Evolutionary conservation across 306 rosid species (phyloP), one percentile per base, ranked within the genome.

Genomic region (Acacia confusa): DNA sequence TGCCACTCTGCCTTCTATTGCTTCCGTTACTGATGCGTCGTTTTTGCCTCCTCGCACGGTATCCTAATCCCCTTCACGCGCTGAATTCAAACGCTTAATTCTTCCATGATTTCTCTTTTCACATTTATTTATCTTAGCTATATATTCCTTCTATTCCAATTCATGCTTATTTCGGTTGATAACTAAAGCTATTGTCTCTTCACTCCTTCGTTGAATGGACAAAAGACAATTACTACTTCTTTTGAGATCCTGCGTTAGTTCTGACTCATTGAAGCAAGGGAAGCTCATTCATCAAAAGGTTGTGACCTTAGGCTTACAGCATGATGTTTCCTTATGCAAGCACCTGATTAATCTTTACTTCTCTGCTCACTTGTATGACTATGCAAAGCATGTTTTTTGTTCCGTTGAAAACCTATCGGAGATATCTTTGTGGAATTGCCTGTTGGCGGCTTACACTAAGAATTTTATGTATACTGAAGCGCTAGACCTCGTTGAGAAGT

Each of bases 391-490:
- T 82, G 91, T 89, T 78, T 88, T 94, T 79, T 76, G 75, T 82
- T 78, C 87, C 61, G 61, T 71, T 17, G 81, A 75, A 52, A 84
- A 86, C 86, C 90, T 91, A 74, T 74, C 72, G 27, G 87, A 80
- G 58, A 85, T 94, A 63, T 82, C 97, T 61, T 50, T 89, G 79
- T 94, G 98, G 95, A 94, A 94, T 82, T 79, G 87, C 85, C 89
- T 90, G 63, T 81, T 94, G 80, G 88, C 91, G 3, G 87, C 89
- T 74, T 89, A 89, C 85, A 87, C 98, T 64, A 90, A 86, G 87
- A 92, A 89, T 48, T 87, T 72, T 73, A 85, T 88, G 94, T 89
- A 81, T 78, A 13, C n/a, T 8, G 94, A 92, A 70, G 97, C 97
- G 14, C 81, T 92, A 24, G 88, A 83, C 57, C 89, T 87, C 78